Conservation (phyloP, 1,284 basidiomycete genomes). For the Rhodofomes roseus region DNA sequence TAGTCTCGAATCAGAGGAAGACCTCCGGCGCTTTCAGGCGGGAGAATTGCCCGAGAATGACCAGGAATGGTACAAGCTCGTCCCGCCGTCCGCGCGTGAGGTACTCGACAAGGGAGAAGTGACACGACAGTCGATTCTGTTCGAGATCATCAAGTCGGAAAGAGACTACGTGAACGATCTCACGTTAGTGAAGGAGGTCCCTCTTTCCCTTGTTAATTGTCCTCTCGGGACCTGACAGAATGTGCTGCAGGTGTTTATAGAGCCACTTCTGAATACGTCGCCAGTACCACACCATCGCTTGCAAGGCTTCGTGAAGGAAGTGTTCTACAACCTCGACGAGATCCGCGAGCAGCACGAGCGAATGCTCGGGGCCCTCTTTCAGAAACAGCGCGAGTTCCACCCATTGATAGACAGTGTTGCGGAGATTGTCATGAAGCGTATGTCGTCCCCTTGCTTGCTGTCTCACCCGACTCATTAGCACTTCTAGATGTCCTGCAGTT, state of each 20-base stretch:
- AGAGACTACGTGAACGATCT: conserved; percentile 77
- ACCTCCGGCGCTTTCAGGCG: conserved; percentile 58
- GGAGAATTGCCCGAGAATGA: conserved; percentile 57
- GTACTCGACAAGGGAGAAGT: conserved; percentile 70
- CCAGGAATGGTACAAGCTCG: conserved; percentile 75
- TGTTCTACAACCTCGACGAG: conserved; percentile 71
- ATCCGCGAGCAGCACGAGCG: conserved; percentile 62
- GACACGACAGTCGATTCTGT: conserved; percentile 75
- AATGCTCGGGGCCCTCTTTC: conserved; percentile 65
- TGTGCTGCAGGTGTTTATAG: conserved; percentile 58
- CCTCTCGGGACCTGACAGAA: background rate
- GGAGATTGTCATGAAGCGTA: conserved; percentile 75
- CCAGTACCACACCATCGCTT: conserved; percentile 53
- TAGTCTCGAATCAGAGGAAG: conserved; percentile 62
- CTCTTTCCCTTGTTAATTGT: conserved; percentile 8
- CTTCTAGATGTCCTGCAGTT: conserved; percentile 31
- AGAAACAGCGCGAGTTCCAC: conserved; percentile 75
- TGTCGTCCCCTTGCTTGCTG: conserved; percentile 18
- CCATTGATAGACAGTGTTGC: conserved; percentile 74
- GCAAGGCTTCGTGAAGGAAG: conserved; percentile 59
- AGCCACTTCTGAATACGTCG: conserved; percentile 47
- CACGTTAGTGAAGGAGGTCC: conserved; percentile 61
- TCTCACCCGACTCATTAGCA: background rate
- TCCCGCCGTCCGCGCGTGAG: conserved; percentile 63
- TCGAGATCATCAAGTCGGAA: conserved; percentile 81